Evolutionary conservation across 768 basidiomycete genomes (phyloP).

Genomic region (Mycena albidolilacea): DNA sequence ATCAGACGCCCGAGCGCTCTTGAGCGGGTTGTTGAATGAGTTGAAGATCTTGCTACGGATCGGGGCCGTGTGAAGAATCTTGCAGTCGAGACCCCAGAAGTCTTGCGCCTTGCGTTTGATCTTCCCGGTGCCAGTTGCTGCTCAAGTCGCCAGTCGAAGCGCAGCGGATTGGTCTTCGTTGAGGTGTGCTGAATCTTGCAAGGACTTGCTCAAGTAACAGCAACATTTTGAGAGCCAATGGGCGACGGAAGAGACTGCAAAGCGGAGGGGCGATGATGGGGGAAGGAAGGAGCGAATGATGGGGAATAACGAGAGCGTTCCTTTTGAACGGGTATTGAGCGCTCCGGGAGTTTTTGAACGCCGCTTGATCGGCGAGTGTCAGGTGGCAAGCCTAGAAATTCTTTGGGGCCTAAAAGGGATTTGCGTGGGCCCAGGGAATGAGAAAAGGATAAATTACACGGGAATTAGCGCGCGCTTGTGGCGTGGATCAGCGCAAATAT

Average conservation of each 20-base stretch:
- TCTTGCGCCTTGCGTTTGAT: background rate
- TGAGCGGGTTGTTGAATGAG: background rate
- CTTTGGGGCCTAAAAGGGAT: too few relatives aligned
- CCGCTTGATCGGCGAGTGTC: background rate
- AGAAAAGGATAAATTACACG: too few relatives aligned
- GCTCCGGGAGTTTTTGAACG: background rate
- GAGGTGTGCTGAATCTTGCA: background rate
- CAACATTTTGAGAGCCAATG: background rate
- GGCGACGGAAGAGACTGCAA: background rate
- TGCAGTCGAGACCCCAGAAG: background rate
- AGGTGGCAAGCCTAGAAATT: background rate
- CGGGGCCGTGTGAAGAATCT: background rate
- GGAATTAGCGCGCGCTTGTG: too few relatives aligned
- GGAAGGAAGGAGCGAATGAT: background rate
- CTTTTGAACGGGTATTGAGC: slow-evolving; percentile 4
- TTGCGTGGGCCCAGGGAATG: too few relatives aligned
- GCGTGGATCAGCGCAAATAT: too few relatives aligned
- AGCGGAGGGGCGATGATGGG: background rate
- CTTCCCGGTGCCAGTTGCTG: background rate
- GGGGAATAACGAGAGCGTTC: background rate
- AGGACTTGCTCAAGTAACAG: slow-evolving; percentile 4
- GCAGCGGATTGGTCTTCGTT: slow-evolving; percentile 1
- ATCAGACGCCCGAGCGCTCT: background rate
- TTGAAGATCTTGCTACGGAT: too few relatives aligned
- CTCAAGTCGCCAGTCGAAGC: background rate